phyloP scores from a whole-genome alignment of 305 asterid genomes.

The Fraxinus paxiana region DNA sequence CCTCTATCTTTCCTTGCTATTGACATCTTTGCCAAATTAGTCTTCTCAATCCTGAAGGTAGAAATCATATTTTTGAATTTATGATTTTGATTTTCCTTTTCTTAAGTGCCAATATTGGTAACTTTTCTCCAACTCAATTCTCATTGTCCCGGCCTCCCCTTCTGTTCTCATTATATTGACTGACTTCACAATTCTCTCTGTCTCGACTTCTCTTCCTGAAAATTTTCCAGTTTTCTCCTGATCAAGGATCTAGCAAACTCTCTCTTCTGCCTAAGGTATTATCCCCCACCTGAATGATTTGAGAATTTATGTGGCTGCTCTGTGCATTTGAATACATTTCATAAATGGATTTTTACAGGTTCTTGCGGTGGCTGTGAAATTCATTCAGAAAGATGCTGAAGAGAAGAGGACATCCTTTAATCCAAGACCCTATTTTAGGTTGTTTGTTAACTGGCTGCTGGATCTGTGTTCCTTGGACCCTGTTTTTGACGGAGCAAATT shows the following conservation, averaged over 20 bases:
- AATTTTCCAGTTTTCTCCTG: slow-evolving; percentile 71
- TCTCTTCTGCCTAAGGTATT: slow-evolving; percentile 60
- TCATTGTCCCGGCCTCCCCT: neutral
- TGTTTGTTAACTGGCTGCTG: slow-evolving; percentile 81
- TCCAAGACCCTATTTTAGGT: slow-evolving; percentile 89
- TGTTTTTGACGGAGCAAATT: slow-evolving; percentile 89
- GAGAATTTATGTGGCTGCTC: neutral
- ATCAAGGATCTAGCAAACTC: slow-evolving; percentile 72
- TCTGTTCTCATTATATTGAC: neutral
- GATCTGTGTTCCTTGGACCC: slow-evolving; percentile 90
- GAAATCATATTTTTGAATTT: slow-evolving; percentile 15
- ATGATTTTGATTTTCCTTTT: neutral
- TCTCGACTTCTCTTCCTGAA: slow-evolving; percentile 24
- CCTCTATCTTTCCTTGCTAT: slow-evolving; percentile 89
- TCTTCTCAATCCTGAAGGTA: slow-evolving; percentile 86
- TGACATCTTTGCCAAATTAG: slow-evolving; percentile 81
- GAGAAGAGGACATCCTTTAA: slow-evolving; percentile 70
- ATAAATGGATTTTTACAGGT: slow-evolving; percentile 42
- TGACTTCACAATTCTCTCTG: neutral
- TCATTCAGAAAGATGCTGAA: slow-evolving; percentile 80
- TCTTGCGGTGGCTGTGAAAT: slow-evolving; percentile 76
- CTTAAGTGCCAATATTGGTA: neutral
- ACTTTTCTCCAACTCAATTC: neutral
- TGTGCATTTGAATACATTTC: neutral
- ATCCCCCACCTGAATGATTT: neutral